Evolutionary conservation across 2,329 filamentous ascomycete genomes (phyloP).

Genomic region (Ascochyta viciae-villosae): DNA sequence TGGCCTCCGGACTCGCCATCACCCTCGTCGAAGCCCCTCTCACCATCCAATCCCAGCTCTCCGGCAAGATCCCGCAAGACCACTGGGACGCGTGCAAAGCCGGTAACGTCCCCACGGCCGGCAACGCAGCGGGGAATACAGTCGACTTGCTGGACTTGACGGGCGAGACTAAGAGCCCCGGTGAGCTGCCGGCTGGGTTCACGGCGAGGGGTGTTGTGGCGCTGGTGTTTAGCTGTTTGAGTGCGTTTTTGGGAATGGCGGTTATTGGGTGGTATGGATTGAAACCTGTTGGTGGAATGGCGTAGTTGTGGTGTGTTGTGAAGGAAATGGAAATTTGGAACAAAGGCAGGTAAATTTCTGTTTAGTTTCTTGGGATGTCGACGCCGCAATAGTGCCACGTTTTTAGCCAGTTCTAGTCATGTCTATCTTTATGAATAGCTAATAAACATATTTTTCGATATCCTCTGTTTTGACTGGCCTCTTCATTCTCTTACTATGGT

Average conservation of each 20-base stretch:
- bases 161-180: slow-evolving; percentile 61
- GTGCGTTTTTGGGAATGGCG: slow-evolving; percentile 71
- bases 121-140: slow-evolving; percentile 79
- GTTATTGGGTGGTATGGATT: slow-evolving; percentile 73
- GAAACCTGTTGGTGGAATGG: slow-evolving; percentile 35
- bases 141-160: slow-evolving; percentile 64
- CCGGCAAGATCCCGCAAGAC: slow-evolving; percentile 66
- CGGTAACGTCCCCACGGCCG: slow-evolving; percentile 59
- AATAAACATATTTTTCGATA: not conserved
- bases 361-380: not conserved
- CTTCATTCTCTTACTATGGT: not conserved
- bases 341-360: not conserved
- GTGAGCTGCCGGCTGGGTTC: slow-evolving; percentile 71
- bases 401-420: not conserved
- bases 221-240: slow-evolving; percentile 73
- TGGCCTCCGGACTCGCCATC: slow-evolving; percentile 57
- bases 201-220: slow-evolving; percentile 75
- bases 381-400: not conserved
- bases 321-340: not conserved
- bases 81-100: slow-evolving; percentile 67
- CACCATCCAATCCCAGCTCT: slow-evolving; percentile 63
- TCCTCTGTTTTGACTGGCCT: not conserved
- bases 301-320: not conserved
- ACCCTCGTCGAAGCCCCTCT: slow-evolving; percentile 60
- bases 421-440: not conserved